These are phyloP conservation scores for Arabis alpina DNA, from an alignment of 345 rosid genomes.

Conservation along the genomic window DNA sequence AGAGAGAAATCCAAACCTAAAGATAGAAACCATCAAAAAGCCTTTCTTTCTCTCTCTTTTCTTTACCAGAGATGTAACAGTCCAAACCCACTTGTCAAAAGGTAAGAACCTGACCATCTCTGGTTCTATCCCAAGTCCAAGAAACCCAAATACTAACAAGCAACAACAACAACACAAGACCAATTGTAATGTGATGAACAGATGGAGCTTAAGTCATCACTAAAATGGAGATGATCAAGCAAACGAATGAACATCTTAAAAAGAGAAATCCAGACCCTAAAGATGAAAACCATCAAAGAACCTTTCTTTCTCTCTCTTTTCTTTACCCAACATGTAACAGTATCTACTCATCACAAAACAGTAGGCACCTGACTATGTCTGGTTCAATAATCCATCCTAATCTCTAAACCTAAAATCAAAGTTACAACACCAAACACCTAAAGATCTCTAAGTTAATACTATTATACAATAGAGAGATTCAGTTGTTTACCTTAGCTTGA, in stretches of 20 bases:
- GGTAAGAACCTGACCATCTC: constrained; percentile 51
- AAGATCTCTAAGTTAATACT: neutral
- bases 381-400: constrained; percentile 15
- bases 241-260: constrained; percentile 42
- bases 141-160: too few species aligned
- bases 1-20: constrained; percentile 40
- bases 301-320: constrained; percentile 5
- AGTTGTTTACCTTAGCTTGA: constrained; percentile 32
- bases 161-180: too few species aligned
- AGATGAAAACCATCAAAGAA: constrained; percentile 31
- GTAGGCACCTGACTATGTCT: constrained; percentile 43
- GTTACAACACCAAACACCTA: neutral
- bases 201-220: constrained; percentile 42
- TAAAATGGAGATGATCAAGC: constrained; percentile 27
- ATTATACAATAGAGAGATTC: neutral
- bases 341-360: constrained; percentile 34
- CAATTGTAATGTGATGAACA: constrained; percentile 36
- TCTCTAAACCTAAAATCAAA: neutral
- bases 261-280: constrained; percentile 28
- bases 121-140: neutral
- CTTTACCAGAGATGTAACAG: constrained; percentile 60
- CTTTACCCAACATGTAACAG: constrained; percentile 44
- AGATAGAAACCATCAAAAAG: constrained; percentile 51
- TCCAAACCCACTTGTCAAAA: constrained; percentile 35
- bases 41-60: constrained; percentile 44